These are phyloP conservation scores for Tillandsia leiboldiana DNA, from an alignment of 176 grass and related monocot genomes.

Conservation along the genomic window DNA sequence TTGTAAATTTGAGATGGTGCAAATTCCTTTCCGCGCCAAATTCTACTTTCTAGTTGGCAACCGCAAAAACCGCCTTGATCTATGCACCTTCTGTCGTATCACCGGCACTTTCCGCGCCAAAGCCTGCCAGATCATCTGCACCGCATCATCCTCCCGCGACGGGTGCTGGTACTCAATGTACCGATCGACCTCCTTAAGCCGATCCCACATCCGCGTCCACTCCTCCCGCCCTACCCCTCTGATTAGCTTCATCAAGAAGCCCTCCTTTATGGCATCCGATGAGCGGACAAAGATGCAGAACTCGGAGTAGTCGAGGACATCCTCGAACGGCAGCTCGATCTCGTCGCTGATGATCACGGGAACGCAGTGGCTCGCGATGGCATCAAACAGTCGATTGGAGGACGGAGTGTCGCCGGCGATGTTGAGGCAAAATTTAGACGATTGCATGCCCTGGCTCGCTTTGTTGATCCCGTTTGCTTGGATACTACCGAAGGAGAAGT, in stretches of 20 bases:
- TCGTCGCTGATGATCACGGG: slow-evolving; percentile 77
- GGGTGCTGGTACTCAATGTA: slow-evolving; percentile 67
- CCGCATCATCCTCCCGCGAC: slow-evolving; percentile 52
- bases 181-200: slow-evolving; percentile 64
- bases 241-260: slow-evolving; percentile 46
- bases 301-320: slow-evolving; percentile 64
- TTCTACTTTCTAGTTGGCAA: not conserved
- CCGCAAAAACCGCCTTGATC: slow-evolving; percentile 48
- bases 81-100: slow-evolving; percentile 45
- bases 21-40: too few relatives aligned
- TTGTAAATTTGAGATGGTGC: too few relatives aligned
- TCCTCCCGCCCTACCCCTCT: slow-evolving; percentile 35
- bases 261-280: slow-evolving; percentile 54
- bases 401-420: slow-evolving; percentile 89
- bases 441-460: slow-evolving; percentile 68
- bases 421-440: slow-evolving; percentile 80
- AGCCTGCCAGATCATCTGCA: slow-evolving; percentile 80
- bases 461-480: slow-evolving; percentile 71
- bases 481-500: slow-evolving; percentile 70
- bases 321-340: slow-evolving; percentile 82
- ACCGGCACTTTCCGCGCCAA: slow-evolving; percentile 53
- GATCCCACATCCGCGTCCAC: slow-evolving; percentile 69
- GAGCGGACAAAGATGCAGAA: slow-evolving; percentile 76
- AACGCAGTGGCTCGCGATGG: slow-evolving; percentile 63
- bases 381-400: slow-evolving; percentile 85